These are phyloP conservation scores for Umbelopsis vinacea DNA, from an alignment of 192 early-diverging fungal species.

Conservation along the genomic window DNA sequence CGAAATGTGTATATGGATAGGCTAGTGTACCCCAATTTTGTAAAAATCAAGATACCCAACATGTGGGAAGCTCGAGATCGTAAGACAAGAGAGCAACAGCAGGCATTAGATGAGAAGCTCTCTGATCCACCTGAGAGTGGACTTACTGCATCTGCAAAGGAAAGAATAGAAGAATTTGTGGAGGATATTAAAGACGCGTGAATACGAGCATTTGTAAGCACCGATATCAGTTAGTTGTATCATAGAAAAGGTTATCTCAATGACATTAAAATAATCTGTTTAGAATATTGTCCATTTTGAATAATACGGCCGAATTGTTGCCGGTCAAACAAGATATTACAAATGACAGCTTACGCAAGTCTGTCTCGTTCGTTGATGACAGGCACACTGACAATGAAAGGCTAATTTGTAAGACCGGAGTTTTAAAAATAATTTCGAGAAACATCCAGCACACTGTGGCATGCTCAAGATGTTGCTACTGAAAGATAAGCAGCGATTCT, in stretches of 20 bases:
- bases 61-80: conserved; percentile 54
- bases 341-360: too few species aligned
- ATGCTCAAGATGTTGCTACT: background rate
- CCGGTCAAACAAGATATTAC: too few species aligned
- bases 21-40: conserved; percentile 77
- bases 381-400: too few species aligned
- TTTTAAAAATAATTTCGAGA: conserved; percentile 7
- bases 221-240: background rate
- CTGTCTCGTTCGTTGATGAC: too few species aligned
- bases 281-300: background rate
- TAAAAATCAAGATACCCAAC: conserved; percentile 65
- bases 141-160: conserved; percentile 22
- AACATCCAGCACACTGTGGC: background rate
- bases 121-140: background rate
- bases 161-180: conserved; percentile 39
- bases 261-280: background rate
- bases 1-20: conserved; percentile 70
- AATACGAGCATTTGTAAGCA: background rate
- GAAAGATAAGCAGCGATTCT: background rate
- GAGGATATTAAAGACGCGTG: conserved; percentile 38
- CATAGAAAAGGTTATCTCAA: background rate
- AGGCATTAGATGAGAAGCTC: background rate
- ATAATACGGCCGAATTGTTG: too few species aligned
- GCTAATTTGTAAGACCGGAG: conserved; percentile 3
- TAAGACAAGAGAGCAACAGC: conserved; percentile 23